Conservation (phyloP, 2,329 filamentous ascomycete species). For the Fusarium sororula region DNA sequence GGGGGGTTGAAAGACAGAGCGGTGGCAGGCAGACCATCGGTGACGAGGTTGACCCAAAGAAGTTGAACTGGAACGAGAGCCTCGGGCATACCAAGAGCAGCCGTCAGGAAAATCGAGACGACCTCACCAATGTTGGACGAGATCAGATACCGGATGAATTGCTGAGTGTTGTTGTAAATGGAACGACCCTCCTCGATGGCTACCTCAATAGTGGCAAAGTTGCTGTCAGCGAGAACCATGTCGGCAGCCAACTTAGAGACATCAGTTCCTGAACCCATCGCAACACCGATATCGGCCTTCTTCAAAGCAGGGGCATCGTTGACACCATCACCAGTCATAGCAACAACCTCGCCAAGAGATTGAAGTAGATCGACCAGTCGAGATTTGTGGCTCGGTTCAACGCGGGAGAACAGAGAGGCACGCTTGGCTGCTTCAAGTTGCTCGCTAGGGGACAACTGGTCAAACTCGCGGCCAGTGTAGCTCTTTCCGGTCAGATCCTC, state of each 20-base stretch:
- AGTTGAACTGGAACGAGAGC: constrained; percentile 96
- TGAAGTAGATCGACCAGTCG: constrained; percentile 96
- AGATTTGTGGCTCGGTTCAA: constrained; percentile 96
- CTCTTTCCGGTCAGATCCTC: constrained; percentile 93
- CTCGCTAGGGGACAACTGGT: constrained; percentile 79
- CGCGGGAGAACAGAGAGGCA: constrained; percentile 93
- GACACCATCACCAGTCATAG: constrained; percentile 99
- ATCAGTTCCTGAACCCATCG: constrained; percentile 98
- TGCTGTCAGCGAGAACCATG: constrained; percentile 98
- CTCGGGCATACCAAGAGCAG: constrained; percentile 96
- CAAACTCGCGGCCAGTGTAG: constrained; percentile 94
- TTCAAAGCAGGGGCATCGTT: constrained; percentile 98
- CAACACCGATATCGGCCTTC: constrained; percentile 98
- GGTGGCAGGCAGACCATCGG: constrained; percentile 94
- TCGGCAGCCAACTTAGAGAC: constrained; percentile 96
- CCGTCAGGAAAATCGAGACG: constrained; percentile 97
- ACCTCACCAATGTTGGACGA: constrained; percentile 99
- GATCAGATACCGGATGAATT: constrained; percentile 99
- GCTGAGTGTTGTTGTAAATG: constrained; percentile 99
- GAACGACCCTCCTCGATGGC: constrained; percentile 97
- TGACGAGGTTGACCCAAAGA: constrained; percentile 98
- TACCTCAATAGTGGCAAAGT: constrained; percentile 96
- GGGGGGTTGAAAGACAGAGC: constrained; percentile 97
- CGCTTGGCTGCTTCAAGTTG: constrained; percentile 85
- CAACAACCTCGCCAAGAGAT: constrained; percentile 90